A percentile compares a stretch with the other conserved stretches of the same genome.
phyloP scores from a whole-genome alignment of 2,329 filamentous ascomycete species.

The Septoria linicola region DNA sequence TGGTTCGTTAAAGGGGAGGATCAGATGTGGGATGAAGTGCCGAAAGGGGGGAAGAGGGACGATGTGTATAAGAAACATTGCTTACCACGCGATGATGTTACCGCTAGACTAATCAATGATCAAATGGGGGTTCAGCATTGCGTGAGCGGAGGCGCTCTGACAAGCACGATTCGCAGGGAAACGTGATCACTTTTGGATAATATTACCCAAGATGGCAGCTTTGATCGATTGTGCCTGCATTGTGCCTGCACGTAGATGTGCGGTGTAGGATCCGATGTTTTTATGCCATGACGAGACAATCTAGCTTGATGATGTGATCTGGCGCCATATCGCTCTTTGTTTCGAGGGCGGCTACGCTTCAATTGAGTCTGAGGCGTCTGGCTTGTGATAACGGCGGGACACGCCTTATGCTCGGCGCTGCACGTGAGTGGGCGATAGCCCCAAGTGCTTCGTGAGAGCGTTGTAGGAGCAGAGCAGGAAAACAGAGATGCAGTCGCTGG shows the following conservation, averaged over 20 bases:
- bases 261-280: not conserved
- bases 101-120: not conserved
- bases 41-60: not conserved
- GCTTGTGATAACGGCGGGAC: too few relatives aligned
- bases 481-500: too few relatives aligned
- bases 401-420: too few relatives aligned
- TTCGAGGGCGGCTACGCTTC: too few relatives aligned
- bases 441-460: too few relatives aligned
- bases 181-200: not conserved
- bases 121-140: conserved; percentile 7
- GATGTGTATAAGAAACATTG: not conserved
- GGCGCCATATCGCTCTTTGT: not conserved
- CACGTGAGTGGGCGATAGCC: too few relatives aligned
- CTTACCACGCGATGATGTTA: not conserved
- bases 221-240: too few relatives aligned
- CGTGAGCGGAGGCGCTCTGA: not conserved
- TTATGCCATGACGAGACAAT: not conserved
- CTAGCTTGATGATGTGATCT: not conserved
- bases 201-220: not conserved
- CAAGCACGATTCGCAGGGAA: not conserved
- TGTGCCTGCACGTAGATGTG: too few relatives aligned
- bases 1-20: not conserved
- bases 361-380: too few relatives aligned
- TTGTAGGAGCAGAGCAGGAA: too few relatives aligned
- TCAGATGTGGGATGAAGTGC: not conserved